Conservation (phyloP, 2,329 filamentous ascomycete genomes). For the Xylaria sp. region DNA sequence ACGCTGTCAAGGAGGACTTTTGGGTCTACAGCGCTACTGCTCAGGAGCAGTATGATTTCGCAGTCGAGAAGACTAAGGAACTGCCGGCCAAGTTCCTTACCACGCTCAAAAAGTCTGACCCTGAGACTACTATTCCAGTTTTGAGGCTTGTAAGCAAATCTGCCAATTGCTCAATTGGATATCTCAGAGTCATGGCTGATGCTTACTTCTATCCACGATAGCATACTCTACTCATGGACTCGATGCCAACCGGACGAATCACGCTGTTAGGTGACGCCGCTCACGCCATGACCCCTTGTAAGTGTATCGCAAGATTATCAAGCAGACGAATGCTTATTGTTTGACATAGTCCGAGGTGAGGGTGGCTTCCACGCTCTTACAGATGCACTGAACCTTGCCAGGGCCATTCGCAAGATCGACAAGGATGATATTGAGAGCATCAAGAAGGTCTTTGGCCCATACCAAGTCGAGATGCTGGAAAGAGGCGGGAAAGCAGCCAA, state of each 20-base stretch:
- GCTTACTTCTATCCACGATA: not conserved
- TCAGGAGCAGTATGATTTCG: slow-evolving; percentile 64
- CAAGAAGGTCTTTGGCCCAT: slow-evolving; percentile 42
- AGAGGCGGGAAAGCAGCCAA: slow-evolving; percentile 44
- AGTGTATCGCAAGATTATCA: not conserved
- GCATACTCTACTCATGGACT: slow-evolving; percentile 40
- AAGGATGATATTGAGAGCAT: slow-evolving; percentile 36
- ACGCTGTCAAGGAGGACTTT: slow-evolving; percentile 68
- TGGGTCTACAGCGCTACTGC: slow-evolving; percentile 72
- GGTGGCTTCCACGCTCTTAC: slow-evolving; percentile 43
- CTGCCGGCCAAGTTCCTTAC: slow-evolving; percentile 39
- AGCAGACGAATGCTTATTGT: not conserved
- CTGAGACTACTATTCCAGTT: slow-evolving; percentile 13
- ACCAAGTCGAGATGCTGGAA: slow-evolving; percentile 48
- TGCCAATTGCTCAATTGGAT: not conserved
- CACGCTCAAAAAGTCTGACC: slow-evolving; percentile 36
- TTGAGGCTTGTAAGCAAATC: slow-evolving; percentile 23
- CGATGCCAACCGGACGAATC: slow-evolving; percentile 42
- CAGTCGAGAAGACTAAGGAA: slow-evolving; percentile 39
- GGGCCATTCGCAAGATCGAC: slow-evolving; percentile 41
- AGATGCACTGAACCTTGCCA: slow-evolving; percentile 62
- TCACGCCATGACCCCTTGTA: slow-evolving; percentile 44
- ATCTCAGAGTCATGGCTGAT: slow-evolving; percentile 4
- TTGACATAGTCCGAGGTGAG: slow-evolving; percentile 39
- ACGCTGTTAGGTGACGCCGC: slow-evolving; percentile 44